phyloP scores from a whole-genome alignment of 345 rosid genomes.

The Linum trigynum region DNA sequence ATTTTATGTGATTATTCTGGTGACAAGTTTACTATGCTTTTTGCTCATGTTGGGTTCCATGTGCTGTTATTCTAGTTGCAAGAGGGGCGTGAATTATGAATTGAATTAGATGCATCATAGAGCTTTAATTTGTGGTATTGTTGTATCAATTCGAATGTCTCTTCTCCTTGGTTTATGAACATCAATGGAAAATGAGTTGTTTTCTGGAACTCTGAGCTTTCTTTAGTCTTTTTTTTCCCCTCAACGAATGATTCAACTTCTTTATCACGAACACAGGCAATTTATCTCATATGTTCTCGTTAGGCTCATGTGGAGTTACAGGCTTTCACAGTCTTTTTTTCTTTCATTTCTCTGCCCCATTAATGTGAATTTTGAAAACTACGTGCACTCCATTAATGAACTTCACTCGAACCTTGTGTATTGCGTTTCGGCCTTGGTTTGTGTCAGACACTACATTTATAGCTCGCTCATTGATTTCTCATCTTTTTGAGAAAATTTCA shows the following conservation, averaged over 20 bases:
- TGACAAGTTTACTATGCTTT: background rate
- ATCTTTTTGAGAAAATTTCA: slow-evolving; percentile 23
- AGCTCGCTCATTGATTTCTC: slow-evolving; percentile 7
- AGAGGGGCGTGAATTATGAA: background rate
- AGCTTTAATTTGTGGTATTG: too few relatives aligned
- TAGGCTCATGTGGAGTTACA: background rate
- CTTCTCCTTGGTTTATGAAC: background rate
- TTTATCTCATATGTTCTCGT: background rate
- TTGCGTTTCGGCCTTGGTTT: too few relatives aligned
- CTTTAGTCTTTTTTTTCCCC: background rate
- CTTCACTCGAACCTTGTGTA: too few relatives aligned
- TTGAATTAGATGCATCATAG: too few relatives aligned
- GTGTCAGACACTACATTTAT: too few relatives aligned
- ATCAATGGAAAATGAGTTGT: too few relatives aligned
- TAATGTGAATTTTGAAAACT: background rate
- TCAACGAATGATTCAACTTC: too few relatives aligned
- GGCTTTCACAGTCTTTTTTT: too few relatives aligned
- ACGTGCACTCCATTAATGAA: background rate
- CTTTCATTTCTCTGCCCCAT: background rate
- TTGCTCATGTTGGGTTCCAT: background rate
- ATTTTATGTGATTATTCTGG: too few relatives aligned
- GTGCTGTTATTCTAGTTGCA: background rate
- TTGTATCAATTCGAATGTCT: too few relatives aligned
- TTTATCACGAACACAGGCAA: background rate
- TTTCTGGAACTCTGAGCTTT: background rate